Percentiles rank a stretch among this genome's conserved stretches.
These are phyloP conservation scores for Coelastrella sp. DNA, from an alignment of 139 green algal species.

Conservation along the genomic window DNA sequence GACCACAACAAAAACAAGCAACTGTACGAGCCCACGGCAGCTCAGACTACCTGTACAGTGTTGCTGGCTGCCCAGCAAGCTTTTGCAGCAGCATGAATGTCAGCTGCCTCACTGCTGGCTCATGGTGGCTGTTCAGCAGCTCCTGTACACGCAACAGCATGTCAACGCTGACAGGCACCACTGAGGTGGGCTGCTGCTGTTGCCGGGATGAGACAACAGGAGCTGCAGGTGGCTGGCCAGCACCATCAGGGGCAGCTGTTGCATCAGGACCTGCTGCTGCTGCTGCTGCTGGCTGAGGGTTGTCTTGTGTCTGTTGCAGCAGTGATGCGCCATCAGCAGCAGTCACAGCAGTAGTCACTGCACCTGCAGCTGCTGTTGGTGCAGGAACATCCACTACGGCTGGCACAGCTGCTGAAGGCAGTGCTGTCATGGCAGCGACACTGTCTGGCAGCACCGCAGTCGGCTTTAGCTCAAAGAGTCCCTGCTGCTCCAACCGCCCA, in stretches of 20 bases:
- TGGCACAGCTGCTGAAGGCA: neutral
- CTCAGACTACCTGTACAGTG: slow-evolving; percentile 37
- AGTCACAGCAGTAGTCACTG: neutral
- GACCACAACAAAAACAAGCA: neutral
- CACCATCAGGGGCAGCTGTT: neutral
- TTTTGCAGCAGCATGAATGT: slow-evolving; percentile 49
- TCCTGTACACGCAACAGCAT: slow-evolving; percentile 18
- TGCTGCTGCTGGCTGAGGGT: slow-evolving; percentile 9
- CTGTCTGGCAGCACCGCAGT: neutral
- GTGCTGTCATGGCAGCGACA: slow-evolving; percentile 1
- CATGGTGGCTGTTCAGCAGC: slow-evolving; percentile 27
- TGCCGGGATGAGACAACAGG: neutral
- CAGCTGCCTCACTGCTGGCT: slow-evolving; percentile 45
- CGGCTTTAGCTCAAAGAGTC: neutral
- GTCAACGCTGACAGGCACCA: slow-evolving; percentile 21
- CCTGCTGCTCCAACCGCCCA: slow-evolving; percentile 21
- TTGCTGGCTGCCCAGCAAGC: slow-evolving; percentile 40
- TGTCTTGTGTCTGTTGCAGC: neutral
- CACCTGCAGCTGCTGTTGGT: neutral
- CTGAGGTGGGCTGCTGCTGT: neutral
- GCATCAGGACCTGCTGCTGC: neutral
- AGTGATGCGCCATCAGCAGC: neutral
- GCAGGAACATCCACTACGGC: neutral
- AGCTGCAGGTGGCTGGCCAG: neutral
- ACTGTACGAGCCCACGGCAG: too few relatives aligned